Base-by-base conservation (phyloP, 2,329 filamentous ascomycete genomes). In the Ophiocordyceps sinensis region DNA sequence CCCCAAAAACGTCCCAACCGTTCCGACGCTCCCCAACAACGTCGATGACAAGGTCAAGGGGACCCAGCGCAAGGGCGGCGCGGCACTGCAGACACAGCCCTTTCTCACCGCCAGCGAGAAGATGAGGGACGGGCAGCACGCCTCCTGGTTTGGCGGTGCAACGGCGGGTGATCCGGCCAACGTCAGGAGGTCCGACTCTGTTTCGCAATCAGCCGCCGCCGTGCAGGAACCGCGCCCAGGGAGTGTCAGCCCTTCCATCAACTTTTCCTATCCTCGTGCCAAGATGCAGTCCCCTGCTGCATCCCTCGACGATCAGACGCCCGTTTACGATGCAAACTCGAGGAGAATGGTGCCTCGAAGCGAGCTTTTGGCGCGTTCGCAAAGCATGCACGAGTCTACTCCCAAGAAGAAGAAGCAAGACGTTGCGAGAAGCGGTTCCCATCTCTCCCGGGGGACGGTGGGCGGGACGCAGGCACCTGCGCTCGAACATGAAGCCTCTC, bases 21-120 rank as follows among this genome's bases (percentile, higher is more conserved):
- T 94, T 2, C 88, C 87, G 30, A 68, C 71, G 4, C 68, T 94
- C 23, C 85, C 85, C 3, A 63, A 85, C 3, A 62, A 70, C 32
- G 61, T 70, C 41, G 53, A 57, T 35, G 42, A 48, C 46, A 45
- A 49, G 40, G 41, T 42, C 47, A 37, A 43, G 45, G 42, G 42
- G 28, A 36, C n/a, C 42, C 35, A 41, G 31, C 38, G 29, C 49
- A 14, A 15, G 8, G 7, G 8, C 14, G 32, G 57, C 19, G 63
- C 63, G 40, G n/a, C n/a, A n/a, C 56, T 72, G 12, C 66, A 65
- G 41, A 67, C 60, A 34, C 67, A 69, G 43, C 65, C 64, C n/a
- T 64, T 76, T 38, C 63, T 60, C 23, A 67, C 72, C 3, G 72
- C 71, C 1, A 76, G 72, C 15, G 65, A 77, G 52, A 71, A 66